Evolutionary conservation across 1,284 basidiomycete genomes (phyloP).

Genomic region (Inonotus obliquus): DNA sequence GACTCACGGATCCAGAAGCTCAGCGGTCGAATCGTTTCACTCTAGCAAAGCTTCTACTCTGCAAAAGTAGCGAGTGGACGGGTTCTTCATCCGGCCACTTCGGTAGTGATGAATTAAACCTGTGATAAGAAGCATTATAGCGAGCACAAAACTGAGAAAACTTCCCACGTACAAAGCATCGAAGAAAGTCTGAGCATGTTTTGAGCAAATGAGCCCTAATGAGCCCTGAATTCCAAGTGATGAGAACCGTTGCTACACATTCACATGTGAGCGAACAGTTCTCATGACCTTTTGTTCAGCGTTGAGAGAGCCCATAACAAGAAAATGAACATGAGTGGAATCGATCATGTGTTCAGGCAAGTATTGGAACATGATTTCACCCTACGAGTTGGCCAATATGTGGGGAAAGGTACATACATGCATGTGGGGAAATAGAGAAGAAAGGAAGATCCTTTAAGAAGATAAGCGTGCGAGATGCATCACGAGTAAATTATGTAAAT

Average conservation of each 20-base stretch:
- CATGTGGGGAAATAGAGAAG: neutral
- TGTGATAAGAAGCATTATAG: too few relatives aligned
- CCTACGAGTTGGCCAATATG: neutral
- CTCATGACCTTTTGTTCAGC: neutral
- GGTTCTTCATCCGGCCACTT: too few relatives aligned
- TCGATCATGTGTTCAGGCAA: neutral
- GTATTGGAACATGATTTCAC: neutral
- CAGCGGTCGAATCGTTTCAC: neutral
- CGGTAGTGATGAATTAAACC: too few relatives aligned
- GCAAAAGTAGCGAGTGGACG: too few relatives aligned
- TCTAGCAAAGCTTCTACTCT: too few relatives aligned
- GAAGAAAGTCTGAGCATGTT: neutral
- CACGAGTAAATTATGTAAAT: neutral
- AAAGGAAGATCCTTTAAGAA: too few relatives aligned
- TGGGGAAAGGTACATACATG: neutral
- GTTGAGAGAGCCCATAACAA: neutral
- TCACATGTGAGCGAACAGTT: neutral
- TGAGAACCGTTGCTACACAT: neutral
- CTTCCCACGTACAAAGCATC: neutral
- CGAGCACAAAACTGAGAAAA: neutral
- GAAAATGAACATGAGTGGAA: neutral
- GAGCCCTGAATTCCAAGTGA: neutral
- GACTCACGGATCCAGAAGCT: neutral
- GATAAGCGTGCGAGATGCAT: neutral
- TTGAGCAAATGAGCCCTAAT: neutral